Base-by-base conservation (phyloP, 2,329 filamentous ascomycete species). In the Bimuria novae-zelandiae region DNA sequence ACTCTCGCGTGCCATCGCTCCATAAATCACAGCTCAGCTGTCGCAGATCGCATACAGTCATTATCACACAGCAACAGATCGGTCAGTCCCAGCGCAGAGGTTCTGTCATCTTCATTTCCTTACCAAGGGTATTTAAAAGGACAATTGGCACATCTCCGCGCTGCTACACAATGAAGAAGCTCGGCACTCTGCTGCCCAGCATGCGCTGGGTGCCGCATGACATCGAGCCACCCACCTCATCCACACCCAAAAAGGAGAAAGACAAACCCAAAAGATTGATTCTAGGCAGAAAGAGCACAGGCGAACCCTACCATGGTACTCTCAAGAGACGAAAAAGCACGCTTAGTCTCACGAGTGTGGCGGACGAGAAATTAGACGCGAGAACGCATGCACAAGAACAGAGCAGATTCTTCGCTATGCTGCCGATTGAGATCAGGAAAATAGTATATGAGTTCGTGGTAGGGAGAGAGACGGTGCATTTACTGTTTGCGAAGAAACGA, bases 391-490 rank as follows among this genome's bases (percentile, higher is more conserved):
- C 54, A 30, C 70, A 72, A 53, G 57, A 43, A 7, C 66, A 70
- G 36, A 65, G 64, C 23, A 44, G 54, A 4, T 70, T 72, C 40
- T 72, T 73, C 40, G 59, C 56, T 1, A 57, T 51, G n/a, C n/a
- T 73, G 23, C 70, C 69, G 11, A 36, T 69, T 17, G 70, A 73
- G 50, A 45, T 73, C 17, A 42, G 70, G 36, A 50, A 49, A 16
- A 65, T 67, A 57, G 64, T 73, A 32, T 73, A 72, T 37, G 69
- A 64, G 29, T 67, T 65, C 40, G 55, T 71, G 16, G 60, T 69
- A 40, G 66, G 64, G 7, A 52, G 51, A 10, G 63, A 68, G 51
- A 64, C 56, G 0, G 60, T 73, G 33, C 71, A 73, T 56, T 53
- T 73, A 23, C 69, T 64, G 1, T 39, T 71, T 1, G 56, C 60